Percentiles rank a stretch among this genome's conserved stretches.
Evolutionary conservation across 1,139 yeast genomes (phyloP).

Genomic region (Kodamaea anthophila): DNA sequence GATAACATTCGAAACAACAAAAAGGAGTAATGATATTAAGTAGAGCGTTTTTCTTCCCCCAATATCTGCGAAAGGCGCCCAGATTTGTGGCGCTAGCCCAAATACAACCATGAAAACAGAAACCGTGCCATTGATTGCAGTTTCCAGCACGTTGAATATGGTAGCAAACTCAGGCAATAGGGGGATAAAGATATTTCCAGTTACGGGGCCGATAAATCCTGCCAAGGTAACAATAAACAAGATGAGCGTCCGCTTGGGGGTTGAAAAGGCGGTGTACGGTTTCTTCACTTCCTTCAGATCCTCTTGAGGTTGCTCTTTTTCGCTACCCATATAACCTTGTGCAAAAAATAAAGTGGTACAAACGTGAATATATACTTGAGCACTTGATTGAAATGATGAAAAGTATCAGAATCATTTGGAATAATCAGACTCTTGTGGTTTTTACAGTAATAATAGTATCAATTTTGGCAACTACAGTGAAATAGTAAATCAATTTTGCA

Average conservation of each 20-base stretch:
- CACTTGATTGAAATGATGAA: too few species aligned
- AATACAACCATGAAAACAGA: conserved; percentile 54
- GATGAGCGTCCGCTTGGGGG: conserved; percentile 18
- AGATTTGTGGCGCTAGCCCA: conserved; percentile 47
- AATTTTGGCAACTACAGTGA: too few species aligned
- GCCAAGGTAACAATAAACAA: conserved; percentile 36
- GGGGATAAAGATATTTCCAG: conserved; percentile 58
- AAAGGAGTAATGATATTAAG: conserved; percentile 37
- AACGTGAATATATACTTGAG: too few species aligned
- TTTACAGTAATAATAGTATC: too few species aligned
- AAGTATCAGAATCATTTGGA: too few species aligned
- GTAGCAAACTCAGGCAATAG: conserved; percentile 42
- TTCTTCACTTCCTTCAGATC: too few species aligned
- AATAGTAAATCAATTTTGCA: too few species aligned
- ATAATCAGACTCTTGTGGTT: too few species aligned
- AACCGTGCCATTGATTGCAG: conserved; percentile 52
- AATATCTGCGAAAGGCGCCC: conserved; percentile 54
- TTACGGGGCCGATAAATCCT: conserved; percentile 54
- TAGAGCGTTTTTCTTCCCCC: conserved; percentile 53
- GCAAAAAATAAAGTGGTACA: too few species aligned
- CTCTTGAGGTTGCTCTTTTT: too few species aligned
- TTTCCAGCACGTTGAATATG: conserved; percentile 36
- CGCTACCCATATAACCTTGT: too few species aligned
- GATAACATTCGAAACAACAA: conserved; percentile 41
- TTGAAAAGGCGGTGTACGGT: conserved; percentile 7